Evolutionary conservation across 495 filamentous ascomycete genomes (phyloP).

Genomic region (Aspergillus conjunctus): DNA sequence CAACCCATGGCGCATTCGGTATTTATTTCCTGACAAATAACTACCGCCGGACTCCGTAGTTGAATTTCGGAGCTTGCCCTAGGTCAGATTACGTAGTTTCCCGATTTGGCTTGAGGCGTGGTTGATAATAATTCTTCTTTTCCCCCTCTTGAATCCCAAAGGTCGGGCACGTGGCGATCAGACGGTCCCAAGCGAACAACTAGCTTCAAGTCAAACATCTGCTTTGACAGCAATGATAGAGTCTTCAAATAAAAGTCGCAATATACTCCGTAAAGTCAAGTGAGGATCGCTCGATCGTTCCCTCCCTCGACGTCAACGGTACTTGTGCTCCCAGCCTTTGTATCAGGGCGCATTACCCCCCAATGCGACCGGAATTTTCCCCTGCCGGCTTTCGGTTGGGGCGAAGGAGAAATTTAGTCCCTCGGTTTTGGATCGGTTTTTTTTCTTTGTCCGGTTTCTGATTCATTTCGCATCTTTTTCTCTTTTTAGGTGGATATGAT

Average conservation of each 20-base stretch:
- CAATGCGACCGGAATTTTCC: background rate
- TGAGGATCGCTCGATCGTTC: background rate
- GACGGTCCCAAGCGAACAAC: background rate
- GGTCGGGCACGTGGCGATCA: background rate
- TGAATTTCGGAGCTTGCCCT: background rate
- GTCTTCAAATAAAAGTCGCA: background rate
- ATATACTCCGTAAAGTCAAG: background rate
- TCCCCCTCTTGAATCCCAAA: background rate
- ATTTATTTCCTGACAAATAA: background rate
- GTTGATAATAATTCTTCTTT: background rate
- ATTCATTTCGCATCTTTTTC: background rate
- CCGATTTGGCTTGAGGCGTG: background rate
- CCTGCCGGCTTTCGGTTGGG: background rate
- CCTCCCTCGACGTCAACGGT: background rate
- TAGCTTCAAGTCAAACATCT: background rate
- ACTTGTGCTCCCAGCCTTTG: background rate
- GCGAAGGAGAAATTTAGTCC: background rate
- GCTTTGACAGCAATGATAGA: background rate
- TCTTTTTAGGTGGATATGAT: background rate
- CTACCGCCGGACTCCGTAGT: background rate
- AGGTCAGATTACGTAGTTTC: background rate
- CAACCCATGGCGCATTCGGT: background rate
- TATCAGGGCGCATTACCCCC: too few species aligned
- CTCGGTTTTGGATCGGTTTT: background rate
- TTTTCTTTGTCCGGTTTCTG: slow-evolving; percentile 11